phyloP scores from a whole-genome alignment of 331 rosid genomes.

The Quercus lobata region DNA sequence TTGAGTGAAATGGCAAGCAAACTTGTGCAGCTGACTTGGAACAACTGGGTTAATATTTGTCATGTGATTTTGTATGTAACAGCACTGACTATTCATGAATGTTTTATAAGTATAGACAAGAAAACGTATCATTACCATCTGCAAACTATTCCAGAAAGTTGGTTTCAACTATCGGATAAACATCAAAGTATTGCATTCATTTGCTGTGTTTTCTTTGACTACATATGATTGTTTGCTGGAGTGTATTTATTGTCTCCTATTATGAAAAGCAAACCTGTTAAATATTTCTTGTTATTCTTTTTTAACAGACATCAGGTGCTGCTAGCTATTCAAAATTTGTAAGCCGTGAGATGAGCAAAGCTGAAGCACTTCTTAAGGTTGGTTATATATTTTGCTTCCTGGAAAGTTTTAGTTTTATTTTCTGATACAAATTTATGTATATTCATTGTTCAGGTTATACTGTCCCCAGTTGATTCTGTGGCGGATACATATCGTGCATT shows the following conservation, averaged over 20 bases:
- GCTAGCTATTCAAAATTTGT: conserved; percentile 92
- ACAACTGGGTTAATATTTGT: not conserved
- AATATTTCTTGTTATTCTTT: conserved; percentile 5
- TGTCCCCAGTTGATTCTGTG: conserved; percentile 91
- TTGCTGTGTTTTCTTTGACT: not conserved
- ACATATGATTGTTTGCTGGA: not conserved
- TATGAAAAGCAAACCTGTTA: not conserved
- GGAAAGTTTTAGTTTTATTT: conserved; percentile 6
- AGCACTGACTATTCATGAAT: not conserved
- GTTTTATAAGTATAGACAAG: not conserved
- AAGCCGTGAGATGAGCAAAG: conserved; percentile 99
- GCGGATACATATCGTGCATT: conserved; percentile 94
- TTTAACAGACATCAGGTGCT: conserved; percentile 76
- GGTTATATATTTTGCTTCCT: conserved; percentile 5
- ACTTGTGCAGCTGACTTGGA: not conserved
- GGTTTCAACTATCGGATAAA: not conserved
- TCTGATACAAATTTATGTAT: conserved; percentile 13
- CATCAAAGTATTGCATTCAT: not conserved
- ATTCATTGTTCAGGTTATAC: conserved; percentile 64
- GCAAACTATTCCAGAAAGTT: not conserved
- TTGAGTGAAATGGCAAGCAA: not conserved
- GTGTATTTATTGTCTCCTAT: not conserved
- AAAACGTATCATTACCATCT: not conserved
- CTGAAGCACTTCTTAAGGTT: conserved; percentile 95
- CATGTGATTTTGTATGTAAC: not conserved